These are phyloP conservation scores for Sicyos baderoa DNA, from an alignment of 306 rosid genomes.

Conservation along the genomic window DNA sequence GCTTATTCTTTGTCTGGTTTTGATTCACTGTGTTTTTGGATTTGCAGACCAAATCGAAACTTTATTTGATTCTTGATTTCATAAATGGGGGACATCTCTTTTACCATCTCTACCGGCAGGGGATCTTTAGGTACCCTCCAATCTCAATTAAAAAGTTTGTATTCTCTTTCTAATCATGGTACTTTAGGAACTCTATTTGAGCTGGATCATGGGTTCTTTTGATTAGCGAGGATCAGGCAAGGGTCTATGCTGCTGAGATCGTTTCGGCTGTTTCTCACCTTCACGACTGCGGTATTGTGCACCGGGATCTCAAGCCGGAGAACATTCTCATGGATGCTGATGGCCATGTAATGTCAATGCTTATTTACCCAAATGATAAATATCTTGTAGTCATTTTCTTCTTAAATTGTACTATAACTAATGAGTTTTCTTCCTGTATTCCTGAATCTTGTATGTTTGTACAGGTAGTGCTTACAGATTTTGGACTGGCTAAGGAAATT, in stretches of 20 bases:
- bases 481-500: slow-evolving; percentile 89
- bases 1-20: not conserved
- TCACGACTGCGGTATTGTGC: slow-evolving; percentile 78
- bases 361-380: not conserved
- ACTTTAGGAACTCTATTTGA: not conserved
- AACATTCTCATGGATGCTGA: slow-evolving; percentile 83
- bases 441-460: slow-evolving; percentile 18
- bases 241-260: slow-evolving; percentile 87
- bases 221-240: slow-evolving; percentile 95
- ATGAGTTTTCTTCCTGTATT: slow-evolving; percentile 6
- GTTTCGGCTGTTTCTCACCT: slow-evolving; percentile 93
- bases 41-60: slow-evolving; percentile 72
- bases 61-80: slow-evolving; percentile 83
- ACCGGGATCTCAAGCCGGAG: slow-evolving; percentile 94
- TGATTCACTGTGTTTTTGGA: not conserved
- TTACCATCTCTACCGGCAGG: slow-evolving; percentile 78
- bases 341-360: slow-evolving; percentile 68
- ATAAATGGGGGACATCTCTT: slow-evolving; percentile 95
- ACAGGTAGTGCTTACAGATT: slow-evolving; percentile 90
- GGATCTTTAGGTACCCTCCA: slow-evolving; percentile 62
- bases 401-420: not conserved
- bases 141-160: not conserved
- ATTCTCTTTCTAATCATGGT: slow-evolving; percentile 2
- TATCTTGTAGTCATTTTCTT: slow-evolving; percentile 18
- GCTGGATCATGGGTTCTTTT: slow-evolving; percentile 27